Evolutionary conservation across 495 filamentous ascomycete genomes (phyloP), one percentile per base, ranked within the genome.

Genomic region (Trypethelium eluteriae): DNA sequence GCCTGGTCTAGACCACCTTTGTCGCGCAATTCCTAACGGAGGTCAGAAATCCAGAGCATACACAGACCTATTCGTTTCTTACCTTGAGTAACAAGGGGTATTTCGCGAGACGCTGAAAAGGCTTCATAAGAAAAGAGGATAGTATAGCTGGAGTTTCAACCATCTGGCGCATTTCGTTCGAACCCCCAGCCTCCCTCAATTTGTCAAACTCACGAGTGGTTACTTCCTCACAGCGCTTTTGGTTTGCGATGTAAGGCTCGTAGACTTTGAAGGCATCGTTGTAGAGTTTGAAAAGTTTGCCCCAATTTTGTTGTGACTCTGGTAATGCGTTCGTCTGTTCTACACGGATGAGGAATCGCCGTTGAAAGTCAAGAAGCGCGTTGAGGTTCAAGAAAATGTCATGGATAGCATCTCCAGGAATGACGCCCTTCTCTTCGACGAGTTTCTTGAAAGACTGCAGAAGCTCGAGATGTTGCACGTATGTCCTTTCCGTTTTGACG

Each of bases 311-410:
- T 68, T 83, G 80, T 36, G 86, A 80, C 65, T 89, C 85, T 1
- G 89, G 84, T 74, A 88, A 82, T 16, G 89, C 89, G 72, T 98
- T 96, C 63, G 92, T 93, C 59, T 95, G 95, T 77, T 98, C 94
- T 67, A 98, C 91, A 62, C 90, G 85, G 74, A 98, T 98, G 62
- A 98, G 78, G 72, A 98, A 98, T 36, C 92, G 83, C 65, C 95
- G 87, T 70, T 97, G 94, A 73, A 96, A 97, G 76, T 98, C 95
- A 3, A 98, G 81, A 38, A 98, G 87, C 36, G 89, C 85, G 76
- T 98, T 96, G 69, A 98, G 81, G 77, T 98, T 98, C 66, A 96
- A 81, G 79, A 98, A 98, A 70, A 98, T 96, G 73, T 92, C 87
- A 77, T 98, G 94, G 36, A 96, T 88, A 16, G 87, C 83, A 76